Base-by-base conservation (phyloP, 495 filamentous ascomycete genomes). In the Wilcoxina mikolae region DNA sequence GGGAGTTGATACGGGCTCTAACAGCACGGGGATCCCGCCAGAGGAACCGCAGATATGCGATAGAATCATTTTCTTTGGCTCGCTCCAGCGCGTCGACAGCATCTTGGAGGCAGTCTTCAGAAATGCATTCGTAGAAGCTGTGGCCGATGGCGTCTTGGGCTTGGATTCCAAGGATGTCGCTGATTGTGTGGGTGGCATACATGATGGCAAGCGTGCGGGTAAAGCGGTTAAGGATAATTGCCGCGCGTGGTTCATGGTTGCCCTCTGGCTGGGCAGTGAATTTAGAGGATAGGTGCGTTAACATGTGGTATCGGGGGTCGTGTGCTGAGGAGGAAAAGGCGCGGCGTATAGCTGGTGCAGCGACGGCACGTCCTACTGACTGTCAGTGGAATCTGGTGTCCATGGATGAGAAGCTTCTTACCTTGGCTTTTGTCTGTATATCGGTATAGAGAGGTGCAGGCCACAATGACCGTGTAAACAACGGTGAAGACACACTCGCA, bases 401-500 rank as follows among this genome's bases (percentile, higher is more conserved):
- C 31, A 15, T 18, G 43, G 41, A 44, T 9, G 20, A 17, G 43
- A 46, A 12, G 29, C 9, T n/a, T 15, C 27, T 27, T 27, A 94
- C 87, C 82, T 57, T 85, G 73, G 64, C 83, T 90, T 61, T 76
- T 82, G 54, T 73, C 70, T 25, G 82, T 84, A 54, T 72, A 72
- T 52, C 72, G 72, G 65, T 91, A 93, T 54, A 93, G 77, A 59
- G 83, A 89, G 10, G 82, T 91, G 66, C 85, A 86, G 31, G 82
- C 84, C 50, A 94, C 83, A 68, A 94, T 71, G 35, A 91, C 84
- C 71, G 90, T 81, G 66, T 89, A 84, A 28, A 90, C 87, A 22
- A 94, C 72, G 1, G 86, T 90, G 62, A 94, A 94, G 64, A 86
- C 86, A 66, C 86, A 91, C 67, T 94, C 87, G 68, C 87, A 93